Percentiles rank a stretch among this genome's conserved stretches.
phyloP scores from a whole-genome alignment of 163 green algal genomes.

The Scenedesmus sp. region DNA sequence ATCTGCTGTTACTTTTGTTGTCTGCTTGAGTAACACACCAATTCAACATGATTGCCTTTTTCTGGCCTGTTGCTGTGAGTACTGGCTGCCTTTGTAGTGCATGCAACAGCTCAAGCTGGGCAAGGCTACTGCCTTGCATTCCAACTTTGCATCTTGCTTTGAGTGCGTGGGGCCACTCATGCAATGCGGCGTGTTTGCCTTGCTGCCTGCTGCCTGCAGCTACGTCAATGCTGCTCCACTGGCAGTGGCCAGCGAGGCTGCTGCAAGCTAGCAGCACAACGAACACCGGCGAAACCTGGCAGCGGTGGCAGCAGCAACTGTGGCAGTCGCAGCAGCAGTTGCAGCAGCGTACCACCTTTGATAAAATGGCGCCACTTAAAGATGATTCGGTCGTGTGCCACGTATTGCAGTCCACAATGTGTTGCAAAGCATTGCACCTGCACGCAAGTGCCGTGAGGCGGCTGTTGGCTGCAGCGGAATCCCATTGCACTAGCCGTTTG shows the following conservation, averaged over 20 bases:
- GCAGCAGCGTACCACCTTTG: neutral
- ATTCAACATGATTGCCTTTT: no score
- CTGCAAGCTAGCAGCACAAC: neutral
- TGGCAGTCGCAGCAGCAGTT: neutral
- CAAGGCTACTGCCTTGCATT: neutral
- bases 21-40: no score
- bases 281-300: neutral
- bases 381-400: no score
- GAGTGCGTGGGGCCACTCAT: neutral
- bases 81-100: neutral
- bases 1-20: no score
- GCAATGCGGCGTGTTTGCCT: neutral
- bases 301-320: neutral
- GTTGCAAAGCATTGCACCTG: no score
- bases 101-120: neutral
- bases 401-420: no score
- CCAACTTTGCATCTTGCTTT: no score
- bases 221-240: conserved; percentile 32
- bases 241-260: neutral
- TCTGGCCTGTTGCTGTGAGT: neutral
- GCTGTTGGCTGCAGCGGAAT: no score
- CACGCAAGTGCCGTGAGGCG: no score
- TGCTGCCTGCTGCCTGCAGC: conserved; percentile 7
- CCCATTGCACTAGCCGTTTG: no score
- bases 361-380: neutral